These are phyloP conservation scores for Dioscorea dumetorum DNA, from an alignment of 106 monocot species.

Conservation along the genomic window DNA sequence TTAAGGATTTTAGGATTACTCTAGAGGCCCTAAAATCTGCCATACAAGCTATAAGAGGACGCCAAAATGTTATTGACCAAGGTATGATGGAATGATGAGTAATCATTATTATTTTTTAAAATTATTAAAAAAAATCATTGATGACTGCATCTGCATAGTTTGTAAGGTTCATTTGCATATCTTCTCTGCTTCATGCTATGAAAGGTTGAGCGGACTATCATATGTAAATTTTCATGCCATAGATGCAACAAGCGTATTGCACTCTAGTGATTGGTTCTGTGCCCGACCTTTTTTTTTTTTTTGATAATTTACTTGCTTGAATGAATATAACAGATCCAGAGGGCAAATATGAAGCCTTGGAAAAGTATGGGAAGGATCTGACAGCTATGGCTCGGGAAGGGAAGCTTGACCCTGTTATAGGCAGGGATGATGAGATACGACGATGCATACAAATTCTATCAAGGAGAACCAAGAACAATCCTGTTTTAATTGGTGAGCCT, in stretches of 20 bases:
- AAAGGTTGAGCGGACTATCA: background rate
- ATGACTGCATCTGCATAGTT: too few species aligned
- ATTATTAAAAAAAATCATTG: too few species aligned
- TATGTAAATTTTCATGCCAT: background rate
- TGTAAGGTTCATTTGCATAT: too few species aligned
- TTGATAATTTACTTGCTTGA: background rate
- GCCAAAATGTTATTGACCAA: slow-evolving; percentile 92
- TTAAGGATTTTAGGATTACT: slow-evolving; percentile 86
- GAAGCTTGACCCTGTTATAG: slow-evolving; percentile 99
- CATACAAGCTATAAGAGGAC: slow-evolving; percentile 70
- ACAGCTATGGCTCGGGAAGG: slow-evolving; percentile 97
- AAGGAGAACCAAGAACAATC: slow-evolving; percentile 96
- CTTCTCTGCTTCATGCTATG: background rate
- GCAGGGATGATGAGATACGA: slow-evolving; percentile 99
- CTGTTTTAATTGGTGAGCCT: slow-evolving; percentile 98
- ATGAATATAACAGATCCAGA: slow-evolving; percentile 73
- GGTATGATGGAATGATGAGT: slow-evolving; percentile 26
- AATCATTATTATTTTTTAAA: too few species aligned
- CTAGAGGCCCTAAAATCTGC: slow-evolving; percentile 43
- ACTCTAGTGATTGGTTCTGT: background rate
- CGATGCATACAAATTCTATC: slow-evolving; percentile 99
- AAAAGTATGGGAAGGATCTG: slow-evolving; percentile 96
- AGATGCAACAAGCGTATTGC: too few species aligned
- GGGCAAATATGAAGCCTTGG: slow-evolving; percentile 95
- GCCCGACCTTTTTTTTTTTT: too few species aligned